Base-by-base conservation (phyloP, 2,329 filamentous ascomycete genomes). In the Colletotrichum siamense region DNA sequence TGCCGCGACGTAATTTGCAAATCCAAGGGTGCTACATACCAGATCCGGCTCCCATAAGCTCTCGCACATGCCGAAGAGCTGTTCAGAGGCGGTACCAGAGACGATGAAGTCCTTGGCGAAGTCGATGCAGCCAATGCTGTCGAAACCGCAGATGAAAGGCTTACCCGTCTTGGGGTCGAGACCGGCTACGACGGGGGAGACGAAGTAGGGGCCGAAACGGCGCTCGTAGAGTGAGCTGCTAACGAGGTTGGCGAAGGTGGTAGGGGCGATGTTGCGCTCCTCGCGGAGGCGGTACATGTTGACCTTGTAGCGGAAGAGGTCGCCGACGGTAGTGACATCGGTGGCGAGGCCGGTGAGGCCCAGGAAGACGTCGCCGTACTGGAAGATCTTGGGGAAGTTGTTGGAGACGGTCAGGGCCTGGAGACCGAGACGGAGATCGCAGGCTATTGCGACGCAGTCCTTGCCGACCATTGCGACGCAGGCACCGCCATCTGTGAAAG, bases 341-440 rank as follows among this genome's bases (percentile, higher is more conserved):
- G 97, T 99, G 77, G 97, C 97, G 68, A 99, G 95, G 72, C 97
- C 97, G 6, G 97, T 99, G 77, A 99, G 93, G 73, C 97, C 97
- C 44, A 99, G 94, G 88, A 98, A 98, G 82, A 97, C 95, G 83
- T 96, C 95, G 83, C 95, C 96, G 91, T 98, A 99, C 87, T 94
- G 93, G 93, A 99, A 99, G 91, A 99, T 95, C 91, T 99, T 99
- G 89, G 97, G 97, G 91, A 99, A 99, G 94, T 99, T 97, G 93
- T 99, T 99, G 86, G 96, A 98, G 76, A 99, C 95, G 78, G 97
- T 99, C 84, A 99, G 91, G 84, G 97, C 92, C 89, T 99, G 97
- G 84, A 99, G 94, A 82, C 97, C 97, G 80, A 99, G 95, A 79
- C 97, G 96, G 80, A 99, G 95, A 88, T 99, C 97, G 90, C 97